Percentiles rank a stretch among this genome's conserved stretches.
Evolutionary conservation across 352 stramenopile genomes (phyloP).

Genomic region (Phytophthora hibernalis): DNA sequence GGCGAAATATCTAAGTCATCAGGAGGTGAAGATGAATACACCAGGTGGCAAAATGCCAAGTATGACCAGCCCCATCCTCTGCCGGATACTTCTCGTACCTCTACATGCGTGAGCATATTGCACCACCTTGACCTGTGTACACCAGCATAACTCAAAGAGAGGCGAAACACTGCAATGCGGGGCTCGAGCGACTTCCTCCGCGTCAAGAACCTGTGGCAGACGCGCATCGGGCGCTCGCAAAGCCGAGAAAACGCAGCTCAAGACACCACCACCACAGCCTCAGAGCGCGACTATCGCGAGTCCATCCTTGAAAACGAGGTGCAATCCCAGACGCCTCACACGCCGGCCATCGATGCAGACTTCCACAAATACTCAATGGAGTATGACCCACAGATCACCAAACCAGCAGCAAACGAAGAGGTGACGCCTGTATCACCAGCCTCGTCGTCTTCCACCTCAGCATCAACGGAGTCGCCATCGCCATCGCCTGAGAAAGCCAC

Average conservation of each 20-base stretch:
- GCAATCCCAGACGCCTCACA: slow-evolving; percentile 33
- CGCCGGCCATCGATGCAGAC: slow-evolving; percentile 42
- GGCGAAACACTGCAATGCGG: slow-evolving; percentile 8
- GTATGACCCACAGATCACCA: slow-evolving; percentile 10
- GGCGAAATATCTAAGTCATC: neutral
- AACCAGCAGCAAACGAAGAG: slow-evolving; percentile 4
- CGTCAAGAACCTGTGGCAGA: slow-evolving; percentile 77
- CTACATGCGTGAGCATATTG: slow-evolving; percentile 21
- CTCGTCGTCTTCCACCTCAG: slow-evolving; percentile 31
- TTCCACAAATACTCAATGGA: slow-evolving; percentile 21
- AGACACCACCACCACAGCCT: slow-evolving; percentile 8
- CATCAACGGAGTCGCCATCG: slow-evolving; percentile 34
- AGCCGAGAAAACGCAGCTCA: slow-evolving; percentile 23
- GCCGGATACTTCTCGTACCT: slow-evolving; percentile 35
- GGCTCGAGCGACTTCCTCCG: slow-evolving; percentile 27
- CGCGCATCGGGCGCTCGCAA: slow-evolving; percentile 49
- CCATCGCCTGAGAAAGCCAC: slow-evolving; percentile 28
- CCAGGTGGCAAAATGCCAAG: slow-evolving; percentile 33
- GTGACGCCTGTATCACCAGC: slow-evolving; percentile 20
- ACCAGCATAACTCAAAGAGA: slow-evolving; percentile 19
- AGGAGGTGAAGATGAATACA: slow-evolving; percentile 18
- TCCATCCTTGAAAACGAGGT: slow-evolving; percentile 13
- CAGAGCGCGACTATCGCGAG: slow-evolving; percentile 15
- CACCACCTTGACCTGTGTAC: slow-evolving; percentile 3
- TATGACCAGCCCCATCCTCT: slow-evolving; percentile 34